phyloP scores from a whole-genome alignment of 176 grass and related monocot species.

The Oryza brachyantha region DNA sequence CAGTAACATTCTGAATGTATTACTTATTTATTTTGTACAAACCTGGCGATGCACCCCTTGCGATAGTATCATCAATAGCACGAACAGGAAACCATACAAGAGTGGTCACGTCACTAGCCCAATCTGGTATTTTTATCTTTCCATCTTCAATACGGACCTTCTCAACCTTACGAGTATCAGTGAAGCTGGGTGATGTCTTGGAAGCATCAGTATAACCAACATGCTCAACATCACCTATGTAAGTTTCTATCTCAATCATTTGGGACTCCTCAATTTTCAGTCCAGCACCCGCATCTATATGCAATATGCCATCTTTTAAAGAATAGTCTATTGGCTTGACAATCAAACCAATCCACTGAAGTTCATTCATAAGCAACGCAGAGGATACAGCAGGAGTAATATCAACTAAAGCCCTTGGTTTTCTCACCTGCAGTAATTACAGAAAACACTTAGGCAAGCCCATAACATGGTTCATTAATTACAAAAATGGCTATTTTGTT shows the following conservation, averaged over 20 bases:
- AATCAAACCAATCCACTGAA: conserved; percentile 95
- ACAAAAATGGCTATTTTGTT: conserved; percentile 8
- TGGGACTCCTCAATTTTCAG: conserved; percentile 82
- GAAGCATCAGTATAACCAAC: conserved; percentile 24
- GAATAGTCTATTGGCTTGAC: conserved; percentile 94
- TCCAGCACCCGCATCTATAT: conserved; percentile 90
- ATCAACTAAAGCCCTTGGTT: conserved; percentile 92
- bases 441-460: conserved; percentile 1
- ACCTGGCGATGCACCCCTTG: conserved; percentile 85
- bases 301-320: conserved; percentile 80
- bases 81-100: conserved; percentile 93
- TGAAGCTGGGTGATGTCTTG: neutral
- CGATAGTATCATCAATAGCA: conserved; percentile 85
- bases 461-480: neutral
- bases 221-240: conserved; percentile 33
- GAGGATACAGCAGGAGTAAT: conserved; percentile 86
- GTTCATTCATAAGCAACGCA: conserved; percentile 91
- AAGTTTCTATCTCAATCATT: conserved; percentile 89
- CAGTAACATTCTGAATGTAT: conserved; percentile 20
- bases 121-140: conserved; percentile 87
- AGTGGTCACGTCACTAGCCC: conserved; percentile 75
- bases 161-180: conserved; percentile 44
- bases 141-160: conserved; percentile 74
- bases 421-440: conserved; percentile 63
- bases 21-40: conserved; percentile 36